These are phyloP conservation scores for Boletus patriciae DNA, from an alignment of 768 basidiomycete species.

Conservation along the genomic window DNA sequence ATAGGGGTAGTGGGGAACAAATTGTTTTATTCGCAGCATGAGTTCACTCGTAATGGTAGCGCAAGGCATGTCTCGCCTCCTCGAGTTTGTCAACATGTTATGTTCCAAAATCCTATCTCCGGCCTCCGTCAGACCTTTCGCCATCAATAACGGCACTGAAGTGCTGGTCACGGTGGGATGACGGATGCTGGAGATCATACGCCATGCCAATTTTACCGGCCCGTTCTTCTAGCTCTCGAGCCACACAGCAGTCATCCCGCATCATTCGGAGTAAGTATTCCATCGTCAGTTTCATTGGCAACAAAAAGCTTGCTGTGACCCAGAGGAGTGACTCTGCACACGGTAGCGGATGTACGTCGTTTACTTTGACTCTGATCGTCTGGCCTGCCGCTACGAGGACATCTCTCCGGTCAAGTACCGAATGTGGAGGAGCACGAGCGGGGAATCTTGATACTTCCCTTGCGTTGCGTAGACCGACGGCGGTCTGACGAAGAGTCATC, in stretches of 20 bases:
- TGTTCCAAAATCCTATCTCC: not conserved
- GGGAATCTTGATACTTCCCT: not conserved
- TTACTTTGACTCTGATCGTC: not conserved
- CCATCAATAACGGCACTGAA: no score
- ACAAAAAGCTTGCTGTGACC: not conserved
- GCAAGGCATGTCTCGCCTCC: not conserved
- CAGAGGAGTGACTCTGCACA: not conserved
- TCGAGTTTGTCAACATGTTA: not conserved
- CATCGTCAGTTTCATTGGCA: not conserved
- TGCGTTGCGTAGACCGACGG: not conserved
- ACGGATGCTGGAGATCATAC: no score
- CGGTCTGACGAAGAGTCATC: not conserved
- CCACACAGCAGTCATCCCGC: not conserved
- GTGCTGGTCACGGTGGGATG: no score
- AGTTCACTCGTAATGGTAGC: not conserved
- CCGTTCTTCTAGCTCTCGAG: not conserved
- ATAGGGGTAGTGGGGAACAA: constrained; percentile 73
- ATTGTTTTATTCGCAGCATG: constrained; percentile 66
- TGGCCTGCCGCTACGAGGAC: not conserved
- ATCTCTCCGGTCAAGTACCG: not conserved
- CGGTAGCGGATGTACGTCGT: not conserved
- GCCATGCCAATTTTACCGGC: not conserved
- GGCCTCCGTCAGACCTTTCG: no score
- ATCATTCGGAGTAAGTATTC: not conserved
- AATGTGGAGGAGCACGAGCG: not conserved